Base-by-base conservation (phyloP, 176 grass and related monocot genomes). In the Oryza brachyantha region DNA sequence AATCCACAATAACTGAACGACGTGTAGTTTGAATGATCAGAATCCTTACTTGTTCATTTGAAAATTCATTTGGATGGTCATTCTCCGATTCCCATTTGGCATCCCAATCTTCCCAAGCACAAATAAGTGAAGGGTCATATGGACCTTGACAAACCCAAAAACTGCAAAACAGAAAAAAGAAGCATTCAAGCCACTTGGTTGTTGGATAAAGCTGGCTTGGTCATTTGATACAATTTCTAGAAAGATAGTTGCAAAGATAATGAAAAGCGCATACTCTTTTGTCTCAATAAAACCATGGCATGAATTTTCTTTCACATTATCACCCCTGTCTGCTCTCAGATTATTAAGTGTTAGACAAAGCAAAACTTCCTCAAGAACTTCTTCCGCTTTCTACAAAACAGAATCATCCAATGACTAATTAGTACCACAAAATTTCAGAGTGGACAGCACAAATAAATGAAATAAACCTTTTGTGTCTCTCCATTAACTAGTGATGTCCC, bases 31-130 rank as follows among this genome's bases (percentile, higher is more conserved):
- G 24, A 66, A 65, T 74, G 1, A 58, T 28, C 35, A 43, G 27
- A 39, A 54, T 26, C 63, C 14, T 72, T 60, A 94, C 94, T 83
- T 98, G 95, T 64, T 87, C 83, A 54, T 79, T 72, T 72, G 61
- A 45, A 79, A 98, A 98, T 29, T 90, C 91, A 36, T 87, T 90
- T 41, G 95, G 95, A 83, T 98, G 92, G 77, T 98, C 95, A 83
- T 98, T 98, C 79, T 92, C 95, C 50, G 95, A 98, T 78, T 38
- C 52, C 75, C 89, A 32, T 73, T 83, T 68, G 13, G 77, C 54
- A 83, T 98, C 95, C 90, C 88, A 98, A 36, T 86, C 80, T 88
- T 98, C 95, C 95, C 95, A 98, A 61, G 95, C 95, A 41, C 61
- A 85, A 64, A 98, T 68, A 69, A 98, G 75, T 66, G 46, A 82